These are phyloP conservation scores for Cyphellophora attinorum DNA, from an alignment of 2,329 filamentous ascomycete genomes.

Conservation along the genomic window DNA sequence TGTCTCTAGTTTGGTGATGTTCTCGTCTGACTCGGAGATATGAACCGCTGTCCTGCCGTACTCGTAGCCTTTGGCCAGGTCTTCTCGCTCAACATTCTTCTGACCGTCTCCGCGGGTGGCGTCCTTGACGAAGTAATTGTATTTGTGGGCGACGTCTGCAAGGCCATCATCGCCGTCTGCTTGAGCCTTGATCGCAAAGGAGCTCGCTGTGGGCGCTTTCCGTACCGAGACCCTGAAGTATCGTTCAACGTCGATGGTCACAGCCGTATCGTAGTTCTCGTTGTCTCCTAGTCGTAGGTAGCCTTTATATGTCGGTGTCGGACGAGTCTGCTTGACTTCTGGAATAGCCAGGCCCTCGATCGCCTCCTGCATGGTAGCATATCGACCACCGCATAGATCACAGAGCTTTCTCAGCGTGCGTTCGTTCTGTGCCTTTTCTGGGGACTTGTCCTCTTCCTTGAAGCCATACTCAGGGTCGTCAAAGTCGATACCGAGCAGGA, in stretches of 20 bases:
- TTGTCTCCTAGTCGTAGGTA: slow-evolving; percentile 70
- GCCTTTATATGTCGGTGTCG: slow-evolving; percentile 72
- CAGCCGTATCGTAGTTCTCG: slow-evolving; percentile 59
- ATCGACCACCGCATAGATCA: slow-evolving; percentile 57
- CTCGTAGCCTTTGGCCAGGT: slow-evolving; percentile 84
- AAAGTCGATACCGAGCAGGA: slow-evolving; percentile 85
- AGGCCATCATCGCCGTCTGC: slow-evolving; percentile 10
- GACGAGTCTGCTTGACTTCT: slow-evolving; percentile 63
- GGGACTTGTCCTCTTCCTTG: slow-evolving; percentile 79
- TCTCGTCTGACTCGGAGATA: slow-evolving; percentile 76
- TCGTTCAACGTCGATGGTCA: slow-evolving; percentile 78
- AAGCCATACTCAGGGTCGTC: slow-evolving; percentile 82
- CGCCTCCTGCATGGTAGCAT: slow-evolving; percentile 79
- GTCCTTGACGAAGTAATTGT: slow-evolving; percentile 73
- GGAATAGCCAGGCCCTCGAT: slow-evolving; percentile 71
- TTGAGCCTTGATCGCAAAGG: slow-evolving; percentile 51
- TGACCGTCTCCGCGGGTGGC: slow-evolving; percentile 66
- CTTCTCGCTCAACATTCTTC: slow-evolving; percentile 68
- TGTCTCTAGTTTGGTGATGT: slow-evolving; percentile 81
- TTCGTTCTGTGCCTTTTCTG: slow-evolving; percentile 67
- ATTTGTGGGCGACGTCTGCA: slow-evolving; percentile 57
- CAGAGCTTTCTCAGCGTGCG: slow-evolving; percentile 53
- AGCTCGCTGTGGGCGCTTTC: slow-evolving; percentile 64
- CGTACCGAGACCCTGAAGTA: slow-evolving; percentile 81
- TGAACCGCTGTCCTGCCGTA: slow-evolving; percentile 88